phyloP scores from a whole-genome alignment of 2,329 filamentous ascomycete species.

The Penicillium frequentans region DNA sequence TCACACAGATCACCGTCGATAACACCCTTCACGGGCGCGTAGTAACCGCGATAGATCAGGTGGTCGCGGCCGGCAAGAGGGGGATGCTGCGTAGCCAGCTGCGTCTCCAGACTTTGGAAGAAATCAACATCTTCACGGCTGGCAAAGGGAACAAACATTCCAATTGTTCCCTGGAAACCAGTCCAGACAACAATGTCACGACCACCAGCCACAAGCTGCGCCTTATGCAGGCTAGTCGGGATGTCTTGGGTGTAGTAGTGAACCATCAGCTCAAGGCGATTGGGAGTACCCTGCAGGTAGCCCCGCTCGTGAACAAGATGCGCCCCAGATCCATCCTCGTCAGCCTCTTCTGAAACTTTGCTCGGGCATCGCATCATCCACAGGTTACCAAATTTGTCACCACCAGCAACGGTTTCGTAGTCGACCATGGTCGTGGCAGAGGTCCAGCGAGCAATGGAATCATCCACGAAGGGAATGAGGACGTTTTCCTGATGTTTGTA shows the following conservation, averaged over 20 bases:
- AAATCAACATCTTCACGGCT: slow-evolving; percentile 94
- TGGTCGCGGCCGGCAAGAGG: slow-evolving; percentile 91
- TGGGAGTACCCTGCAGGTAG: slow-evolving; percentile 86
- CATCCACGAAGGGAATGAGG: slow-evolving; percentile 89
- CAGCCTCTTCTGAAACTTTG: slow-evolving; percentile 83
- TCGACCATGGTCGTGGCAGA: slow-evolving; percentile 92
- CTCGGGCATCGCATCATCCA: slow-evolving; percentile 87
- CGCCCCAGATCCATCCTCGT: slow-evolving; percentile 86
- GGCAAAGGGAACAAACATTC: slow-evolving; percentile 87
- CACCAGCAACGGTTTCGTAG: slow-evolving; percentile 91
- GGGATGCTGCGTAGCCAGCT: slow-evolving; percentile 81
- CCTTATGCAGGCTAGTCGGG: slow-evolving; percentile 85
- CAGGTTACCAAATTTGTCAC: slow-evolving; percentile 96
- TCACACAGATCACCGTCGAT: slow-evolving; percentile 98
- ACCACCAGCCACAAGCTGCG: slow-evolving; percentile 84
- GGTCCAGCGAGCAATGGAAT: slow-evolving; percentile 86
- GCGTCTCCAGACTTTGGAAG: slow-evolving; percentile 90
- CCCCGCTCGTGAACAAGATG: slow-evolving; percentile 87
- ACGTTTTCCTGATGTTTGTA: slow-evolving; percentile 92
- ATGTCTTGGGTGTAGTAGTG: slow-evolving; percentile 93
- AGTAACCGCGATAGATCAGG: slow-evolving; percentile 92
- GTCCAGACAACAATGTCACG: slow-evolving; percentile 91
- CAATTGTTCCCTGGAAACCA: slow-evolving; percentile 90
- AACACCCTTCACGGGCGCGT: slow-evolving; percentile 91
- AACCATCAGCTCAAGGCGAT: slow-evolving; percentile 78